These are phyloP conservation scores for Saccharomycopsis sp. DNA, from an alignment of 805 yeast genomes.

Conservation along the genomic window DNA sequence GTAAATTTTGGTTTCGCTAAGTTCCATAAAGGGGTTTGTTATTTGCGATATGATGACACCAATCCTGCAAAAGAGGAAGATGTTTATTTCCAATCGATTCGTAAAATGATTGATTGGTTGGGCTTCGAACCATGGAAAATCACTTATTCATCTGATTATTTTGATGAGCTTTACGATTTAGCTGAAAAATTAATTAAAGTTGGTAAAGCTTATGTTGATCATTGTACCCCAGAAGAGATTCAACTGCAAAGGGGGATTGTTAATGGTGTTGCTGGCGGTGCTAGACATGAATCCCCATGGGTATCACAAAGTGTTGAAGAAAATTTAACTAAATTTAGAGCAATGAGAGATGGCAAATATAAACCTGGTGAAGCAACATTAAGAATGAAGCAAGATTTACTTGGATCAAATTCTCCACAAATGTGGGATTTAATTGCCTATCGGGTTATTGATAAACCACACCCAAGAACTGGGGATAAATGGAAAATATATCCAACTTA, in stretches of 20 bases:
- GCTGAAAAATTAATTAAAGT: slow-evolving; percentile 73
- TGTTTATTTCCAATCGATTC: slow-evolving; percentile 75
- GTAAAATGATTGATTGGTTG: slow-evolving; percentile 83
- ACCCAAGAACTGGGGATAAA: slow-evolving; percentile 92
- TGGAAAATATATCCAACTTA: slow-evolving; percentile 99
- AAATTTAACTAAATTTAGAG: slow-evolving; percentile 73
- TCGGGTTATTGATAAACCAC: slow-evolving; percentile 85
- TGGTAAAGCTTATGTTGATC: slow-evolving; percentile 86
- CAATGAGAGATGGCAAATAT: slow-evolving; percentile 86
- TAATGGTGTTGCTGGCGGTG: slow-evolving; percentile 93
- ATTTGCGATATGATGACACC: slow-evolving; percentile 92
- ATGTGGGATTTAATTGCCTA: slow-evolving; percentile 99
- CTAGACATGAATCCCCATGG: slow-evolving; percentile 75
- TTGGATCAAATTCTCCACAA: slow-evolving; percentile 83
- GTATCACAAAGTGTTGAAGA: slow-evolving; percentile 67
- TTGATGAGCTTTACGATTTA: slow-evolving; percentile 77
- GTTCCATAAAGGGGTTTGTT: slow-evolving; percentile 78
- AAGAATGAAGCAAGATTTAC: slow-evolving; percentile 92
- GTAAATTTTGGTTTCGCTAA: slow-evolving; percentile 97
- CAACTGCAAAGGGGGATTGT: slow-evolving; percentile 85
- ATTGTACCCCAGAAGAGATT: slow-evolving; percentile 87
- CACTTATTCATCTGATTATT: slow-evolving; percentile 94
- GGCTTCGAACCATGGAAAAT: slow-evolving; percentile 92
- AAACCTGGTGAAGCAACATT: slow-evolving; percentile 88
- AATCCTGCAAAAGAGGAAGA: slow-evolving; percentile 99